Conservation (phyloP, 169 alveolate species). For the Theileria parva region DNA sequence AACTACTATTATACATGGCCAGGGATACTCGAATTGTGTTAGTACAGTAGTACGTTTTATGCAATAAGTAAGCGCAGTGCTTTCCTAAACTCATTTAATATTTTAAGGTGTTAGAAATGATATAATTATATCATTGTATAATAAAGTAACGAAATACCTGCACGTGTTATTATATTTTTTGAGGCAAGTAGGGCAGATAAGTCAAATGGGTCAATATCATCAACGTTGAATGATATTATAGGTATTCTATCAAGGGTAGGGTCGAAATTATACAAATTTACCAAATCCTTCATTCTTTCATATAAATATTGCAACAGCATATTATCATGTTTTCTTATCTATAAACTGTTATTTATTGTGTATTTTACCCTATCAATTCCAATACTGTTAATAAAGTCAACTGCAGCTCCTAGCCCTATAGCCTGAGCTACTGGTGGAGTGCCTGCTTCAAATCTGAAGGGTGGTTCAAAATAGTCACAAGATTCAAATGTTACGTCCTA, state of each 20-base stretch:
- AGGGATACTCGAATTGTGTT: conserved; percentile 58
- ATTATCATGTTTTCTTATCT: conserved; percentile 43
- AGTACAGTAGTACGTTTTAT: conserved; percentile 15
- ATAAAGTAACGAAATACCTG: conserved; percentile 20
- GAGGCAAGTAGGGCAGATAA: conserved; percentile 34
- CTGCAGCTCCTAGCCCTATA: conserved; percentile 53
- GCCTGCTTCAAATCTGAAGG: conserved; percentile 60
- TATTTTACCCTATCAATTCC: conserved; percentile 28
- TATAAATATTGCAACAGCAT: conserved; percentile 28
- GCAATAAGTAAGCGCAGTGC: conserved; percentile 62
- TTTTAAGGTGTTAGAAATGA: too few relatives aligned
- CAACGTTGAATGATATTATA: conserved; percentile 42
- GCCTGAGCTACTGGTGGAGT: conserved; percentile 70
- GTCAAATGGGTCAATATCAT: conserved; percentile 45
- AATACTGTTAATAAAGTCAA: conserved; percentile 33
- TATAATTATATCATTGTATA: too few relatives aligned
- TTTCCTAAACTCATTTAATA: conserved; percentile 31
- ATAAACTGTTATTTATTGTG: neutral
- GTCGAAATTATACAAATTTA: conserved; percentile 12
- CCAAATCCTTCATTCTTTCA: conserved; percentile 29
- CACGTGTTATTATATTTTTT: conserved; percentile 33
- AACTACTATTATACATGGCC: conserved; percentile 51
- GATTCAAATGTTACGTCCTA: conserved; percentile 24
- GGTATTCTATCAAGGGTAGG: conserved; percentile 17
- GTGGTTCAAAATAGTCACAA: conserved; percentile 31